A percentile compares a stretch with the other conserved stretches of the same genome.
phyloP scores from a whole-genome alignment of 2,329 filamentous ascomycete species.

The Cercospora sojina region DNA sequence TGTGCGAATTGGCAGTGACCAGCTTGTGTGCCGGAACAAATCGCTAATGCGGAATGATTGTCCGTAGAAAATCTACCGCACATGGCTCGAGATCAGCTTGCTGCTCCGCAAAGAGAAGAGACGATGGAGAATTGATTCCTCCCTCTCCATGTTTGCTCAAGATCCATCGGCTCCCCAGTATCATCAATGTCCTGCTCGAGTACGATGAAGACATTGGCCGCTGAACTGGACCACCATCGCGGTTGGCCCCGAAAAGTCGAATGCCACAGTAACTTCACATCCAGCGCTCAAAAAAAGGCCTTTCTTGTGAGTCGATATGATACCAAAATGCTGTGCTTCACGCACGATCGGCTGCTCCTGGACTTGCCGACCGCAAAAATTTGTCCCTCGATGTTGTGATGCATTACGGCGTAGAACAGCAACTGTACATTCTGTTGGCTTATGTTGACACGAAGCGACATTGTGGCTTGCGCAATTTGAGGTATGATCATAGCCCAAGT shows the following conservation, averaged over 20 bases:
- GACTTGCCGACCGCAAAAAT: accelerated
- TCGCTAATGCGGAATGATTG: not conserved
- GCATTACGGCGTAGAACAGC: not conserved
- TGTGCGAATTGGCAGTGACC: not conserved
- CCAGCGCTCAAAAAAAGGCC: not conserved
- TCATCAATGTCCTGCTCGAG: not conserved
- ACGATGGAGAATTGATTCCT: not conserved
- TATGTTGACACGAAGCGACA: not conserved
- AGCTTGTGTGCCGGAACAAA: not conserved
- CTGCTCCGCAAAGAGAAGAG: too few relatives aligned
- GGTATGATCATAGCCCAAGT: not conserved
- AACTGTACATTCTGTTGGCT: not conserved
- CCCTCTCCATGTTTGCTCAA: not conserved
- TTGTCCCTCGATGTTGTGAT: not conserved
- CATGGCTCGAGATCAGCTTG: not conserved
- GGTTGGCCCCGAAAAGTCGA: not conserved
- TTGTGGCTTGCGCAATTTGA: not conserved
- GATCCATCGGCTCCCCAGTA: not conserved
- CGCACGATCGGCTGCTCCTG: not conserved
- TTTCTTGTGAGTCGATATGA: not conserved
- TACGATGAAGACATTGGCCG: too few relatives aligned
- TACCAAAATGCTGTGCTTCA: not conserved
- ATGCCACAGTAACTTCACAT: not conserved
- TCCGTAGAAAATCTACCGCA: not conserved
- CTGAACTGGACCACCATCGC: not conserved